Percentiles rank a stretch among this genome's conserved stretches.
Evolutionary conservation across 805 yeast species (phyloP).

Genomic region (Metschnikowia borealis): DNA sequence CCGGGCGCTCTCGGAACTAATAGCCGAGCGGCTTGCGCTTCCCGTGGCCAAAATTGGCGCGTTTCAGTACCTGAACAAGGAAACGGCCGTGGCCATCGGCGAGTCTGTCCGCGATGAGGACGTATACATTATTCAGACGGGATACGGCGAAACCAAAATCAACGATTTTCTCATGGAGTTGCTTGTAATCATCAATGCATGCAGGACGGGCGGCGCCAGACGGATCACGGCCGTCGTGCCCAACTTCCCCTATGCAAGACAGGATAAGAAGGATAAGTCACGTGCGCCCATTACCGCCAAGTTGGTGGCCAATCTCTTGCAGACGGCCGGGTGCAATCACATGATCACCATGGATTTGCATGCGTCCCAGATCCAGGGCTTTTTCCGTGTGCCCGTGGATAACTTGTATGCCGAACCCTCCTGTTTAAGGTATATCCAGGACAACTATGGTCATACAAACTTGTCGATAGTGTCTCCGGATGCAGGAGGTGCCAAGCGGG

Average conservation of each 20-base stretch:
- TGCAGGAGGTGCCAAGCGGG: conserved; percentile 98
- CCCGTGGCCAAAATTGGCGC: conserved; percentile 73
- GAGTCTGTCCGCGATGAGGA: conserved; percentile 91
- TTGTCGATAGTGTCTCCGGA: conserved; percentile 88
- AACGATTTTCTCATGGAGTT: conserved; percentile 87
- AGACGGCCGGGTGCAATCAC: conserved; percentile 93
- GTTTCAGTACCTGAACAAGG: conserved; percentile 80
- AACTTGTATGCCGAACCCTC: conserved; percentile 94
- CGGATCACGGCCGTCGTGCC: conserved; percentile 93
- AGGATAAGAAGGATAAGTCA: conserved; percentile 92
- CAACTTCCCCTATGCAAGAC: conserved; percentile 95
- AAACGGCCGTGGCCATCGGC: conserved; percentile 81
- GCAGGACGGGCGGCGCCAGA: conserved; percentile 93
- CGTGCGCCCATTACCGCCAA: conserved; percentile 97
- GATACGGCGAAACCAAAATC: conserved; percentile 67
- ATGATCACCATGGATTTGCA: conserved; percentile 96
- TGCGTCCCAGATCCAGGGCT: conserved; percentile 97
- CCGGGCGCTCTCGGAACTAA: conserved; percentile 71
- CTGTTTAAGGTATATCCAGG: conserved; percentile 75
- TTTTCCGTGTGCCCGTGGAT: conserved; percentile 92
- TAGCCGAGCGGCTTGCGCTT: conserved; percentile 62
- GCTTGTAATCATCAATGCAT: conserved; percentile 86
- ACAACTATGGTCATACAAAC: conserved; percentile 50
- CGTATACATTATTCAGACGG: conserved; percentile 80
- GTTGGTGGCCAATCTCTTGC: conserved; percentile 82